Percentiles rank a stretch among this genome's conserved stretches.
Evolutionary conservation across 1,284 basidiomycete species (phyloP).

Genomic region (Ustilago xerochloae): DNA sequence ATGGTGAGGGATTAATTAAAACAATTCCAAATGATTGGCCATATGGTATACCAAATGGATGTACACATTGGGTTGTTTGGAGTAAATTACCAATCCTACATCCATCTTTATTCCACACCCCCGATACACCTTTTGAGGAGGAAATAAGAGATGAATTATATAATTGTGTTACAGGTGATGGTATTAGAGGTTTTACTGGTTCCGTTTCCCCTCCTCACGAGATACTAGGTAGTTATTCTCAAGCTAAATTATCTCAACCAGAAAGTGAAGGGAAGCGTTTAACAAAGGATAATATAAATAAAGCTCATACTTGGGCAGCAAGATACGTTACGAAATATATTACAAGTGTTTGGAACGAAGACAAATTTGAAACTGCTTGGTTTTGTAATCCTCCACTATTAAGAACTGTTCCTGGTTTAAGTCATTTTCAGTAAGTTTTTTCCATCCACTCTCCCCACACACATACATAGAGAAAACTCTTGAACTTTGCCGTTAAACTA

Average conservation of each 20-base stretch:
- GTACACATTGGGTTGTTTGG: conserved; percentile 59
- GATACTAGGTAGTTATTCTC: conserved; percentile 13
- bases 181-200: conserved; percentile 54
- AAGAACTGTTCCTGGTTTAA: conserved; percentile 50
- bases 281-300: neutral
- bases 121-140: conserved; percentile 29
- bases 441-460: neutral
- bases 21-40: conserved; percentile 60
- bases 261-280: neutral
- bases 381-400: conserved; percentile 55
- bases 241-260: conserved; percentile 16
- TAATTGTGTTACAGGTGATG: conserved; percentile 49
- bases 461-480: no score
- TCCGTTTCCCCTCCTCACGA: conserved; percentile 8
- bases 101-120: conserved; percentile 29
- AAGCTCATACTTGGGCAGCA: conserved; percentile 47
- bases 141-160: conserved; percentile 29
- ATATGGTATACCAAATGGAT: conserved; percentile 52
- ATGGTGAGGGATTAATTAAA: conserved; percentile 24
- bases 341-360: conserved; percentile 21
- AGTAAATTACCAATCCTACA: conserved; percentile 43
- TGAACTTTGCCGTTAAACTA: no score
- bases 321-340: conserved; percentile 36
- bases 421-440: conserved; percentile 47
- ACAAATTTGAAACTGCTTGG: conserved; percentile 43